A percentile compares a stretch with the other conserved stretches of the same genome.
Evolutionary conservation across 345 rosid species (phyloP).

Genomic region (Citrus glauca): DNA sequence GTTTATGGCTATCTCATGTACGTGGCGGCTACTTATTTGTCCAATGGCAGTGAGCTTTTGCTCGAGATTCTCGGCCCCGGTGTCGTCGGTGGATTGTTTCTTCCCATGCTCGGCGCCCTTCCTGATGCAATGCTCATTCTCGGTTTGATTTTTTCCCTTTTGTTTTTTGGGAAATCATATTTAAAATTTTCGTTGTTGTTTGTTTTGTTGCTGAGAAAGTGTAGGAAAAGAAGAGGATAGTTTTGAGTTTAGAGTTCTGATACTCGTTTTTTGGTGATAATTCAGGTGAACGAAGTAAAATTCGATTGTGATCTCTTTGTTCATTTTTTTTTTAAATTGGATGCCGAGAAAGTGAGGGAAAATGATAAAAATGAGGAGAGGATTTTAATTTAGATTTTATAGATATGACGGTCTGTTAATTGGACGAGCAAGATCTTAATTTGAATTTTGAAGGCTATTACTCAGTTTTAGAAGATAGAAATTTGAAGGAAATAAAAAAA

Average conservation of each 20-base stretch:
- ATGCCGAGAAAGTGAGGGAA: not conserved
- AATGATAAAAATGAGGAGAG: not conserved
- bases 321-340: not conserved
- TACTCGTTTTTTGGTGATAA: not conserved
- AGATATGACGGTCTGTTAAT: not conserved
- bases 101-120: constrained; percentile 91
- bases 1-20: constrained; percentile 84
- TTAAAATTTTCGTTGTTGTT: not conserved
- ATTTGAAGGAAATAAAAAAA: not conserved
- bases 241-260: not conserved
- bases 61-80: constrained; percentile 96
- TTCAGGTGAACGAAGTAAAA: not conserved
- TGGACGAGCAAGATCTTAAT: not conserved
- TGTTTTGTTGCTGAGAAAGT: not conserved
- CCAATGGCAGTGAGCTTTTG: constrained; percentile 84
- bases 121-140: constrained; percentile 98
- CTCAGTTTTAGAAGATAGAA: not conserved
- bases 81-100: constrained; percentile 84
- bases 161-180: no score
- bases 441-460: not conserved
- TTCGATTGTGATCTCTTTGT: not conserved
- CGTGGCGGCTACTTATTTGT: constrained; percentile 73
- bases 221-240: not conserved
- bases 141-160: constrained; percentile 33
- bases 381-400: not conserved